These are phyloP conservation scores for Odontarrhena argentea DNA, from an alignment of 345 rosid genomes.

Conservation along the genomic window DNA sequence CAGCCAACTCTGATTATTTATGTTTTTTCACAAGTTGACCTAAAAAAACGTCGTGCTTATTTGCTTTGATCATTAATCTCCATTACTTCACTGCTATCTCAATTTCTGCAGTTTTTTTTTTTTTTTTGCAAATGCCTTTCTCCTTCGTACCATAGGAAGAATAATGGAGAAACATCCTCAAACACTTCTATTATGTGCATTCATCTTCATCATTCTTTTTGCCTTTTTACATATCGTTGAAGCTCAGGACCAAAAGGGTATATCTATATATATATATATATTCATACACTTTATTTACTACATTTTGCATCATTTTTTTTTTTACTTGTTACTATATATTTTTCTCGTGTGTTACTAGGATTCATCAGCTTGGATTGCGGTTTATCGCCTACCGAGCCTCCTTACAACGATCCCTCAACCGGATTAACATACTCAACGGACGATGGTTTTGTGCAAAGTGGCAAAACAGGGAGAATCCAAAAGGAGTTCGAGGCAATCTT, in stretches of 20 bases:
- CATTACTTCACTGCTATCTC: conserved; percentile 7
- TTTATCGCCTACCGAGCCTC: conserved; percentile 5
- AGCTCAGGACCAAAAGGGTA: conserved; percentile 36
- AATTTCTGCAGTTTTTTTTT: not conserved
- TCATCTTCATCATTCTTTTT: conserved; percentile 22
- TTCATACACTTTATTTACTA: not conserved
- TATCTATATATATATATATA: not conserved
- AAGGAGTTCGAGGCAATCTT: conserved; percentile 19
- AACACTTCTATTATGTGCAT: conserved; percentile 22
- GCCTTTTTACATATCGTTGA: conserved; percentile 18
- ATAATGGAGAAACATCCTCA: conserved; percentile 36
- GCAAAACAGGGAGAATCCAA: conserved; percentile 34
- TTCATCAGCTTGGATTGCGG: conserved; percentile 44
- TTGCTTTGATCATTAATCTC: not conserved
- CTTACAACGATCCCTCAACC: conserved; percentile 25
- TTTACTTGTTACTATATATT: not conserved
- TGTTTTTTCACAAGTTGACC: conserved; percentile 4
- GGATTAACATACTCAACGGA: conserved; percentile 39
- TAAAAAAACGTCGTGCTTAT: conserved; percentile 18
- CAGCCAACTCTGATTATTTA: not conserved
- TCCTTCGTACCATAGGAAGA: conserved; percentile 17
- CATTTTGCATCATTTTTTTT: not conserved
- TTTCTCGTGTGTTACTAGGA: conserved; percentile 24
- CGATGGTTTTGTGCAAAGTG: conserved; percentile 29
- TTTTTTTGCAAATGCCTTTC: conserved; percentile 1